Percentiles rank a stretch among this genome's conserved stretches.
Conservation (phyloP, 1,139 yeast genomes). For the Casaregolazyma suthepensis region DNA sequence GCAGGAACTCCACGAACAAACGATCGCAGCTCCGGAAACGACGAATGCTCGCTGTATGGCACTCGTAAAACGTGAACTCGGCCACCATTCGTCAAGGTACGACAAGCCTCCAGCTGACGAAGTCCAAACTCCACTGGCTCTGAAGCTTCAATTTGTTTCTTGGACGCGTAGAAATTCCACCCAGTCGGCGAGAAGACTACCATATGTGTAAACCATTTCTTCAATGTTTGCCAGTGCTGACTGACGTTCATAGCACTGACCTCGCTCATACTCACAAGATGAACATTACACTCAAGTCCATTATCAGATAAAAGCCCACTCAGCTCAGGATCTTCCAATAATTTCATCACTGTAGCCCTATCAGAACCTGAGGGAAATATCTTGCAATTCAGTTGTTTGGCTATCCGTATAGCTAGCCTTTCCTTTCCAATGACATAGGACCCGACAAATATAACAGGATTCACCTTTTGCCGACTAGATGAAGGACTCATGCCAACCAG, state of each 20-base stretch:
- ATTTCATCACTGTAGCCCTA: slow-evolving; percentile 43
- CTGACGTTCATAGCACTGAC: slow-evolving; percentile 35
- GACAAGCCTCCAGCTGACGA: slow-evolving; percentile 26
- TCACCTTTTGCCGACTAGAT: slow-evolving; percentile 10
- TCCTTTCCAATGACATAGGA: slow-evolving; percentile 93
- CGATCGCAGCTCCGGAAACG: slow-evolving; percentile 67
- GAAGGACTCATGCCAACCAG: slow-evolving; percentile 4
- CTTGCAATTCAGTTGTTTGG: slow-evolving; percentile 47
- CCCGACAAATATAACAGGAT: slow-evolving; percentile 64
- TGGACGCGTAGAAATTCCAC: slow-evolving; percentile 51
- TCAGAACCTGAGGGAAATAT: slow-evolving; percentile 44
- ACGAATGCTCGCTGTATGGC: slow-evolving; percentile 93
- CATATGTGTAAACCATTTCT: slow-evolving; percentile 26
- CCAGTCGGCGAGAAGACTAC: slow-evolving; percentile 63
- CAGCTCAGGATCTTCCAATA: slow-evolving; percentile 37
- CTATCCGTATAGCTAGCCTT: slow-evolving; percentile 65
- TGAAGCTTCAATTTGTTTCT: slow-evolving; percentile 17
- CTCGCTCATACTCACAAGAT: slow-evolving; percentile 59
- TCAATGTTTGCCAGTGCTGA: slow-evolving; percentile 22
- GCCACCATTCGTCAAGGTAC: slow-evolving; percentile 24
- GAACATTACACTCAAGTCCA: slow-evolving; percentile 53
- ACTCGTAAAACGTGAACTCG: slow-evolving; percentile 49
- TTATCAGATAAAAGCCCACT: slow-evolving; percentile 36
- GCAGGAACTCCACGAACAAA: slow-evolving; percentile 52
- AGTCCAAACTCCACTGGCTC: slow-evolving; percentile 15